Conservation (phyloP, 2,329 filamentous ascomycete species). For the Coniochaeta sp. region DNA sequence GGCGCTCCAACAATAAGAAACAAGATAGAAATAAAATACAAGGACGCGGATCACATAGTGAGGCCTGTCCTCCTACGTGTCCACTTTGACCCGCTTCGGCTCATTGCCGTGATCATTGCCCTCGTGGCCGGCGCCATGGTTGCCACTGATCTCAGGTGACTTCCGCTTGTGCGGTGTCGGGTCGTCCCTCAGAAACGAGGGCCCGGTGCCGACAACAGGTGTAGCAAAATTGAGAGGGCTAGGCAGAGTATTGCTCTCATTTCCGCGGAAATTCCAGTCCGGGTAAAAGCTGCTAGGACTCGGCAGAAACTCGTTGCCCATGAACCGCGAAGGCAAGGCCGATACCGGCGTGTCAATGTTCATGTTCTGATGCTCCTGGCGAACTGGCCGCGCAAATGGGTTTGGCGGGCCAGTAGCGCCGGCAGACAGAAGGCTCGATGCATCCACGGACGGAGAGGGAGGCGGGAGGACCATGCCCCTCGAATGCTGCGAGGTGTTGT, state of each 20-base stretch:
- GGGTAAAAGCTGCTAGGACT: slow-evolving; percentile 90
- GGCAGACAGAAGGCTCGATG: slow-evolving; percentile 76
- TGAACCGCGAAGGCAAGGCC: slow-evolving; percentile 83
- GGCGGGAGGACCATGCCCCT: slow-evolving; percentile 76
- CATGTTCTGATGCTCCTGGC: slow-evolving; percentile 55
- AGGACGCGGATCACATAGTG: neutral
- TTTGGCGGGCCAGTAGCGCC: slow-evolving; percentile 91
- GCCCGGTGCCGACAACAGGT: slow-evolving; percentile 56
- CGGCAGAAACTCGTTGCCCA: slow-evolving; percentile 78
- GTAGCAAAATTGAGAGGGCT: slow-evolving; percentile 92
- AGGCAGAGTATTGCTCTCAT: slow-evolving; percentile 77
- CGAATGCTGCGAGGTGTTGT: slow-evolving; percentile 47
- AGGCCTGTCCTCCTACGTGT: slow-evolving; percentile 21
- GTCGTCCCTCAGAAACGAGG: slow-evolving; percentile 56
- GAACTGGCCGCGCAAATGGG: slow-evolving; percentile 83
- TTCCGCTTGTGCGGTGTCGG: slow-evolving; percentile 41
- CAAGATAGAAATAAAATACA: slow-evolving; percentile 6
- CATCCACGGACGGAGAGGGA: slow-evolving; percentile 68
- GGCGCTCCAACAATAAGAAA: neutral
- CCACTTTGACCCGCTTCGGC: slow-evolving; percentile 45
- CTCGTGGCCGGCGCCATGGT: slow-evolving; percentile 29
- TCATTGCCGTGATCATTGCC: slow-evolving; percentile 35
- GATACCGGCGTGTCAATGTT: slow-evolving; percentile 80
- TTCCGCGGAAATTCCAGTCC: slow-evolving; percentile 72
- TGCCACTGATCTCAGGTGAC: slow-evolving; percentile 41